A percentile compares a stretch with the other conserved stretches of the same genome.
Evolutionary conservation across 306 rosid genomes (phyloP).

Genomic region (Castanea mollissima): DNA sequence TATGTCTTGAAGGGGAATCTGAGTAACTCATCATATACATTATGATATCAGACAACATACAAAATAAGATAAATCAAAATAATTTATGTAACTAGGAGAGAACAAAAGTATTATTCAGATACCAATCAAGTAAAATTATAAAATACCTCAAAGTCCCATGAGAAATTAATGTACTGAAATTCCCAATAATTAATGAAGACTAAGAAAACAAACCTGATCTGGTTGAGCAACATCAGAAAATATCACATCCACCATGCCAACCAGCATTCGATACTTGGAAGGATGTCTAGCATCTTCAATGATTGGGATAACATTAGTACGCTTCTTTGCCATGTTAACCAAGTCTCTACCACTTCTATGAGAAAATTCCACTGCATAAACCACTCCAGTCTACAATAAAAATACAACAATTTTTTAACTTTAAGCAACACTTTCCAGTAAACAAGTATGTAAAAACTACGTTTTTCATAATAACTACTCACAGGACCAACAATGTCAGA

Average conservation of each 20-base stretch:
- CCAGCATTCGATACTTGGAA: conserved; percentile 71
- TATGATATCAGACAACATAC: neutral
- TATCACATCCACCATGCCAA: conserved; percentile 97
- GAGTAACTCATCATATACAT: conserved; percentile 52
- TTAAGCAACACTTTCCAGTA: neutral
- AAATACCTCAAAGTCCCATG: too few relatives aligned
- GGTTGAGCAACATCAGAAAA: conserved; percentile 82
- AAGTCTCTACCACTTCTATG: conserved; percentile 95
- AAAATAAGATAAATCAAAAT: neutral
- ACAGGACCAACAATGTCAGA: conserved; percentile 95
- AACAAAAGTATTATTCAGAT: too few relatives aligned
- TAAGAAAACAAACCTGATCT: too few relatives aligned
- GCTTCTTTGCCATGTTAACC: conserved; percentile 94
- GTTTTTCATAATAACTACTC: conserved; percentile 6
- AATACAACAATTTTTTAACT: neutral
- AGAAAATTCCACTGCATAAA: conserved; percentile 94
- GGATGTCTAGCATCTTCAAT: conserved; percentile 99
- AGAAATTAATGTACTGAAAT: too few relatives aligned
- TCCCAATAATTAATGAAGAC: too few relatives aligned
- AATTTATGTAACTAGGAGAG: too few relatives aligned
- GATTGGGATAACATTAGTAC: conserved; percentile 85
- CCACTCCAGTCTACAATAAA: conserved; percentile 64
- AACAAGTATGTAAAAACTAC: neutral
- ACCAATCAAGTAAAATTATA: too few relatives aligned
- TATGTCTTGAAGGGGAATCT: conserved; percentile 73